A percentile compares a stretch with the other conserved stretches of the same genome.
These are phyloP conservation scores for Calonectria henricotiae DNA, from an alignment of 2,329 filamentous ascomycete genomes.

Conservation along the genomic window DNA sequence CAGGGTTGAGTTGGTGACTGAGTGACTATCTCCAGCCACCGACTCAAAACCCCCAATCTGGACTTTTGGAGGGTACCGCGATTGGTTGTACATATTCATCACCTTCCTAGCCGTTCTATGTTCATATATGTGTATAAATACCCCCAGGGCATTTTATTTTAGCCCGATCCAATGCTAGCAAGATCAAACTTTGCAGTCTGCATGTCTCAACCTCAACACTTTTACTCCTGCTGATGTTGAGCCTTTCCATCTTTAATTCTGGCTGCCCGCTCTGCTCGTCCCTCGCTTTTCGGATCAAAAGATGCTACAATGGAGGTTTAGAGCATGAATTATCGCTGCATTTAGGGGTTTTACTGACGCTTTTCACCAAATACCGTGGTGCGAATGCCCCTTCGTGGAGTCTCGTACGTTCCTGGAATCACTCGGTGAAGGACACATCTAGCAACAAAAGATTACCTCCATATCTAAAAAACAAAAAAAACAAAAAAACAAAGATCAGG, in stretches of 20 bases:
- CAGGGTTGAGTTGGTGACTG: constrained; percentile 59
- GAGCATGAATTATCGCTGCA: not conserved
- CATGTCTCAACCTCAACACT: too few species aligned
- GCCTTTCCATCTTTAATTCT: constrained; percentile 13
- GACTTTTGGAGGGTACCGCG: constrained; percentile 3
- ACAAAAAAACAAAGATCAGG: too few species aligned
- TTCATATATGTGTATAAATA: constrained; percentile 24
- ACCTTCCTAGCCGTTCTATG: not conserved
- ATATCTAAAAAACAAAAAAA: not conserved
- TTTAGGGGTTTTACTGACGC: constrained; percentile 16
- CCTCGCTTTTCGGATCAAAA: constrained; percentile 38
- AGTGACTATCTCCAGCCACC: constrained; percentile 6
- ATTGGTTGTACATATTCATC: constrained; percentile 29
- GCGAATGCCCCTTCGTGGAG: constrained; percentile 37
- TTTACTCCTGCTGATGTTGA: not conserved
- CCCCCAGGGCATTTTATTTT: not conserved
- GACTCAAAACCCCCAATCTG: not conserved
- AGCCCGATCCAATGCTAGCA: constrained; percentile 1
- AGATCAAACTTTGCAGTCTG: constrained; percentile 6
- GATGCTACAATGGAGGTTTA: constrained; percentile 10
- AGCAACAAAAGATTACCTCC: not conserved
- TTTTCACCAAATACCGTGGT: constrained; percentile 40
- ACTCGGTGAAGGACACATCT: constrained; percentile 39
- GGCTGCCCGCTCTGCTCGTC: constrained; percentile 32
- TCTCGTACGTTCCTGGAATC: constrained; percentile 40